These are phyloP conservation scores for Sicyos edulis DNA, from an alignment of 306 rosid species.

Conservation along the genomic window DNA sequence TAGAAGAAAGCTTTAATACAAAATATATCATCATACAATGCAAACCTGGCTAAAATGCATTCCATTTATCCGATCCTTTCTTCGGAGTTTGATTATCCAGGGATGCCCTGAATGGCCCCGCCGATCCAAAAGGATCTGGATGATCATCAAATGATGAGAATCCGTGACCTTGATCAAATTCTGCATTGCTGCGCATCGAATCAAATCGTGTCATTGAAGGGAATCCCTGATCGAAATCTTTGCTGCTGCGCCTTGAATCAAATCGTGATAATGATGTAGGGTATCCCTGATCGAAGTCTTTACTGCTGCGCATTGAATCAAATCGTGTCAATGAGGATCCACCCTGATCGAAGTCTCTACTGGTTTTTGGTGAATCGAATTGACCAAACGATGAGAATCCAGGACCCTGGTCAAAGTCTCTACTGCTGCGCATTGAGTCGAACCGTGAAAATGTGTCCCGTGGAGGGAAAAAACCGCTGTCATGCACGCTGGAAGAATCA, in stretches of 20 bases:
- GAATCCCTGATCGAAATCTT: constrained; percentile 46
- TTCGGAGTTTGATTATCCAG: constrained; percentile 65
- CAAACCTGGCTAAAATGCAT: constrained; percentile 56
- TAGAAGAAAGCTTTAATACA: constrained; percentile 32
- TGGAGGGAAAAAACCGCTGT: constrained; percentile 47
- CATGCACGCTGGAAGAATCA: constrained; percentile 68
- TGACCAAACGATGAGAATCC: constrained; percentile 19
- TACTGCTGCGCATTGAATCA: constrained; percentile 38
- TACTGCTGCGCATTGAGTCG: constrained; percentile 66
- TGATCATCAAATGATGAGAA: constrained; percentile 65
- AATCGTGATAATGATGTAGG: constrained; percentile 6
- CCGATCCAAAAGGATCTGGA: constrained; percentile 74
- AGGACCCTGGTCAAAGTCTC: constrained; percentile 50
- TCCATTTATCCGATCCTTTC: constrained; percentile 71
- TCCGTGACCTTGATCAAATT: constrained; percentile 46
- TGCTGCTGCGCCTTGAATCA: constrained; percentile 37
- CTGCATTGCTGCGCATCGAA: constrained; percentile 43
- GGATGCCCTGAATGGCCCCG: constrained; percentile 60
- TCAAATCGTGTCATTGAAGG: constrained; percentile 14
- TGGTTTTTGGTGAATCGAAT: constrained; percentile 29
- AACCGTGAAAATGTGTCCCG: constrained; percentile 47
- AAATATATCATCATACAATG: constrained; percentile 3
- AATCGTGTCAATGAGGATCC: constrained; percentile 7
- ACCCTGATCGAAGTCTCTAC: constrained; percentile 52
- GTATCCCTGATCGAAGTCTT: constrained; percentile 45